These are phyloP conservation scores for Pseudonectria foliicola DNA, from an alignment of 2,329 filamentous ascomycete genomes.

Conservation along the genomic window DNA sequence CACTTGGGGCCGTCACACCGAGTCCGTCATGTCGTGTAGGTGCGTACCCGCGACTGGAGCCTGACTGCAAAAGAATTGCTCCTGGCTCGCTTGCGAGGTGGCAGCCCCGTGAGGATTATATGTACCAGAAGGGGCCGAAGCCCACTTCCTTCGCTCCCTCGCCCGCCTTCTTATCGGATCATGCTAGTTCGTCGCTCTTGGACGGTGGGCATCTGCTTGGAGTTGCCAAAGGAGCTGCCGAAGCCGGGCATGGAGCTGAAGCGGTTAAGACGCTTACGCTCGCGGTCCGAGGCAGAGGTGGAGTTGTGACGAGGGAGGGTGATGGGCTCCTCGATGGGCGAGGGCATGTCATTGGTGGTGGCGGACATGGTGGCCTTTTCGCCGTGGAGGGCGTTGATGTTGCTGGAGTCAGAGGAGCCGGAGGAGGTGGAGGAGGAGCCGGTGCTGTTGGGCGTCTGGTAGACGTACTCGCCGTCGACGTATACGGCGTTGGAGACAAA, in stretches of 20 bases:
- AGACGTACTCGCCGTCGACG: slow-evolving; percentile 92
- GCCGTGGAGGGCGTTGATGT: slow-evolving; percentile 31
- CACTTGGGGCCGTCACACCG: too few species aligned
- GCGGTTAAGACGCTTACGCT: slow-evolving; percentile 46
- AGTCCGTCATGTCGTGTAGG: too few species aligned
- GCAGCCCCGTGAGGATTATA: slow-evolving; percentile 10
- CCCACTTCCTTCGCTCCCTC: too few species aligned
- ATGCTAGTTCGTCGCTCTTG: slow-evolving; percentile 37
- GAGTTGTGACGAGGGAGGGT: slow-evolving; percentile 5
- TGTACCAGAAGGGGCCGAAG: neutral
- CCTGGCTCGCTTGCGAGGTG: slow-evolving; percentile 3
- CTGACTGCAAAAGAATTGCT: too few species aligned
- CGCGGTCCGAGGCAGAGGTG: slow-evolving; percentile 13
- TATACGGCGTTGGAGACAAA: slow-evolving; percentile 87
- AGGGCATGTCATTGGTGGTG: slow-evolving; percentile 14
- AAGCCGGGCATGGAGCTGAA: slow-evolving; percentile 52
- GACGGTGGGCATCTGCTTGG: slow-evolving; percentile 27
- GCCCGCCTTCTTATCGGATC: slow-evolving; percentile 23
- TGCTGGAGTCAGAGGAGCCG: slow-evolving; percentile 20
- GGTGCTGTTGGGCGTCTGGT: slow-evolving; percentile 56
- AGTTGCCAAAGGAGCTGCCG: slow-evolving; percentile 28
- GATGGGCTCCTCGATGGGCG: slow-evolving; percentile 17
- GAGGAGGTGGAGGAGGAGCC: slow-evolving; percentile 42
- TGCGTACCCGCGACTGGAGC: too few species aligned
- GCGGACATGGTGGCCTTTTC: slow-evolving; percentile 21